Evolutionary conservation across 1,284 basidiomycete genomes (phyloP).

Genomic region (Ustilago lituana): DNA sequence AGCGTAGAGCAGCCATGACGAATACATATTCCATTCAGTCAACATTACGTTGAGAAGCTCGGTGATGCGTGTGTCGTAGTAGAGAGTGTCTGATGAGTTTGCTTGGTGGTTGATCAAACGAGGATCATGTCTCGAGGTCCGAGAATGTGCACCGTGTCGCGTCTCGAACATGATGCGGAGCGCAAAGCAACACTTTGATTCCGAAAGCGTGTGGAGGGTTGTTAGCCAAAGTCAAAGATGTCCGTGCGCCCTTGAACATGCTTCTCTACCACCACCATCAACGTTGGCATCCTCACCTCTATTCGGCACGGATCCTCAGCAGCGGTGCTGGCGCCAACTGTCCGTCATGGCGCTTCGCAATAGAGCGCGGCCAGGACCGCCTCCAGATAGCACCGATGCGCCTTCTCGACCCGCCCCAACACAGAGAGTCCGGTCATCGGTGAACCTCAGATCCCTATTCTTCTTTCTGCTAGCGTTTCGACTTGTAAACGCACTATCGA

Average conservation of each 20-base stretch:
- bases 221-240: too few species aligned
- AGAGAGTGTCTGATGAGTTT: too few species aligned
- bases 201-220: too few species aligned
- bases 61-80: too few species aligned
- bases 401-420: neutral
- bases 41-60: too few species aligned
- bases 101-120: too few species aligned
- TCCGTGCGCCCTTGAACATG: too few species aligned
- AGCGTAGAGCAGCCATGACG: conserved; percentile 3
- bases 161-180: too few species aligned
- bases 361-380: neutral
- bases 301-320: neutral
- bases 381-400: neutral
- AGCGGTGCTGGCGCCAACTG: too few species aligned
- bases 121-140: too few species aligned
- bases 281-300: neutral
- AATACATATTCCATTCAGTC: neutral
- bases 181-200: too few species aligned
- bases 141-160: too few species aligned
- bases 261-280: neutral
- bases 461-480: conserved; percentile 67
- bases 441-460: conserved; percentile 19
- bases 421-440: neutral
- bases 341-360: conserved; percentile 5
- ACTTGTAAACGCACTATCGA: conserved; percentile 73